A percentile compares a stretch with the other conserved stretches of the same genome.
phyloP scores from a whole-genome alignment of 2,329 filamentous ascomycete species.

The Pseudodiploospora longispora region DNA sequence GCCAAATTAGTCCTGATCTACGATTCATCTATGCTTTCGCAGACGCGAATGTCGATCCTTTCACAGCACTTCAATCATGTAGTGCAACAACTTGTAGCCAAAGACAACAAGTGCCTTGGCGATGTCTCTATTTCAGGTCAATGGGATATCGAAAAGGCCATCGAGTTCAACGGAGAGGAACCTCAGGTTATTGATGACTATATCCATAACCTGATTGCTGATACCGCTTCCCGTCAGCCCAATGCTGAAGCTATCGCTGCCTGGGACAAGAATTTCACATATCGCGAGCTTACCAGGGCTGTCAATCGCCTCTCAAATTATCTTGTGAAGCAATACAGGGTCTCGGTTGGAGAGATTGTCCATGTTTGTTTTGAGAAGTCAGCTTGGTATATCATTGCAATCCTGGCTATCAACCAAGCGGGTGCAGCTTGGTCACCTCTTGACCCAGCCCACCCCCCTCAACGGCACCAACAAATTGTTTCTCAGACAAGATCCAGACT shows the following conservation, averaged over 20 bases:
- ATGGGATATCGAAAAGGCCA: no score
- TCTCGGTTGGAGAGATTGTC: no score
- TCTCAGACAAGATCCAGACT: slow-evolving; percentile 3
- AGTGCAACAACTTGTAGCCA: background rate
- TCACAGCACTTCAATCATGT: slow-evolving; percentile 4
- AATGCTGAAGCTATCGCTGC: background rate
- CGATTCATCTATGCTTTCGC: background rate
- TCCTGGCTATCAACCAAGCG: slow-evolving; percentile 6
- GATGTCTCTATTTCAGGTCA: background rate
- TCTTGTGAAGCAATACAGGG: no score
- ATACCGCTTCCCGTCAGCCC: background rate
- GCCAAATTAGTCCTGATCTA: background rate
- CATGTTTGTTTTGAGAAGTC: no score
- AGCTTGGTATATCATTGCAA: slow-evolving; percentile 2
- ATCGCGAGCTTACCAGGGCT: no score
- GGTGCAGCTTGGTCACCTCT: slow-evolving; percentile 7
- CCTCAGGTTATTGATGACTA: no score
- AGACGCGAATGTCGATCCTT: background rate
- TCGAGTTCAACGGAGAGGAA: no score
- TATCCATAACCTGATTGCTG: background rate
- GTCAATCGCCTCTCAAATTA: no score
- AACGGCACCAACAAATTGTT: slow-evolving; percentile 8
- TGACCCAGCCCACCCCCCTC: slow-evolving; percentile 5
- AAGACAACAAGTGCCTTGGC: background rate
- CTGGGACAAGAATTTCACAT: no score